Base-by-base conservation (phyloP, 2,329 filamentous ascomycete genomes). In the Beauveria brongniartii region DNA sequence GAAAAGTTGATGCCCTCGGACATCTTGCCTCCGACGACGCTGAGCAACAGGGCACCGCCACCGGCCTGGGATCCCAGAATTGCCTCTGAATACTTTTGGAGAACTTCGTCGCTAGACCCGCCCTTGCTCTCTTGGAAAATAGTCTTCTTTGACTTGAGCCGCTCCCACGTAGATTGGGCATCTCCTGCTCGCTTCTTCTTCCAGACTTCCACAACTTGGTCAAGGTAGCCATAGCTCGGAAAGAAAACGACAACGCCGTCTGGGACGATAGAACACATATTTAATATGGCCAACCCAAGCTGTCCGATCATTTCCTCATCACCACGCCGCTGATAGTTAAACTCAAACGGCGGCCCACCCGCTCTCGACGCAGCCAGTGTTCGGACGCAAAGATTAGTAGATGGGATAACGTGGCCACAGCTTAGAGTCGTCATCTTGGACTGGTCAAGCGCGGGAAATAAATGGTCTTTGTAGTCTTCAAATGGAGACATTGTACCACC, bases 1-100 rank as follows among this genome's bases (percentile, higher is more conserved):
- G 91, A 93, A 76, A 99, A 99, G 75, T 99, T 99, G 77, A 99
- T 99, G 65, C 94, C 94, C 75, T 99, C 94, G 62, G 91, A 96
- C 76, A 99, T 88, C 66, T 93, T 96, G 16, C 94, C 94, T 59
- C 93, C 93, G 3, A 99, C 88, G 3, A 99, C 92, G 59, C 91
- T 92, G 28, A 99, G 82, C 0, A 99, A 82, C 0, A 97, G 76
- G 0, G 90, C 93, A 9, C 57, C 58, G 0, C 92, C 92, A 5
- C 14, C 7, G 5, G 51, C n/a, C 18, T 46, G 59, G 64, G 5
- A 48, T 72, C 79, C 75, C 1, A 83, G 69, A 43, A 97, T 87
- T 3, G 88, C 85, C 26, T 81, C 74, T 8, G 84, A 85, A 72
- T 97, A 99, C 18, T 85, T 80, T 41, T 82, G 77, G 3, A 99